Evolutionary conservation across 1,284 basidiomycete genomes (phyloP), one percentile per base, ranked within the genome.

Genomic region (Xerocomus amazonicus): DNA sequence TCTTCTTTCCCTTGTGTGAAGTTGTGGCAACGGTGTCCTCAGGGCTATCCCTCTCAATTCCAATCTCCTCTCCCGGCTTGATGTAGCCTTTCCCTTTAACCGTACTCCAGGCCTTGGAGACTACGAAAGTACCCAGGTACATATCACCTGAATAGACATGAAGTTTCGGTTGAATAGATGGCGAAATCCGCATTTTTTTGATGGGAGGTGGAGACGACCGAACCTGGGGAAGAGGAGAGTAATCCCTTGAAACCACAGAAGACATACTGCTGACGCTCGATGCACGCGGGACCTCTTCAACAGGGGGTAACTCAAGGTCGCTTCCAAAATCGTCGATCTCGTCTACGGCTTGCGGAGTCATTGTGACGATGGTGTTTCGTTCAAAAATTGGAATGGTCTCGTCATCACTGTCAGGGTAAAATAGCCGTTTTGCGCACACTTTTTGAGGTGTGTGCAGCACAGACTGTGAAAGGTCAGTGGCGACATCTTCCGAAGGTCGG

Each of bases 41-140:
- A 6, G 67, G 68, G 34, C 71, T 67, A 45, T 87, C 83, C 42
- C 84, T 71, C 57, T 80, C 76, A 12, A 90, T 71, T 31, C 60
- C 59, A 31, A 90, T 71, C 23, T 72, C 65, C n/a, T 90, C 87
- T n/a, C 80, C 80, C 16, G 69, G 55, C 48, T 81, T 81, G 39
- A 87, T 71, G 55, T 87, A 87, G 3, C 83, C 82, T 55, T 77
- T 80, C 2, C 86, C 87, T 47, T 79, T 84, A n/a, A 78, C 82
- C 17, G 84, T 90, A 54, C 84, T 86, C 85, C 86, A 90, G 9
- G 86, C 87, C 57, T 86, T 84, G n/a, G 77, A 74, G n/a, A 90
- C 75, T 9, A 89, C 56, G 50, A 89, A 74, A 39, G 83, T 82
- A 10, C 87, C 87, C 17, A 90, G 61, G 58, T 87, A 90, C 4